Evolutionary conservation across 2,329 filamentous ascomycete species (phyloP).

Genomic region (Blumeria hordei): DNA sequence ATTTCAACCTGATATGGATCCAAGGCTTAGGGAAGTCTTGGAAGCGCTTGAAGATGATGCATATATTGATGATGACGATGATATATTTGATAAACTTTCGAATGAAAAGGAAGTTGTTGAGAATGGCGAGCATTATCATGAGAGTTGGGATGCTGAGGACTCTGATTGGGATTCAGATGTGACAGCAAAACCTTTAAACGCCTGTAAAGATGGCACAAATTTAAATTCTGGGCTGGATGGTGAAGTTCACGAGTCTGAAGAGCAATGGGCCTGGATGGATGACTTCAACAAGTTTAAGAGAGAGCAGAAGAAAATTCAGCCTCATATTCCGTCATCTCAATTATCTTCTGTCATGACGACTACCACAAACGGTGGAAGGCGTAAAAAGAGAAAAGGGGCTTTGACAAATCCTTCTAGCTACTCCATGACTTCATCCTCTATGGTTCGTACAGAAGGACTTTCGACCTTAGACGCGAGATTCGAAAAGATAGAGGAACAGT

Average conservation of each 20-base stretch:
- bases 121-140: constrained; percentile 55
- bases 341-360: constrained; percentile 50
- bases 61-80: constrained; percentile 61
- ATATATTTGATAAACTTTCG: constrained; percentile 53
- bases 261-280: constrained; percentile 57
- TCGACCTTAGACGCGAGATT: constrained; percentile 73
- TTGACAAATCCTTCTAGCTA: constrained; percentile 69
- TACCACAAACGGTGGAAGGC: constrained; percentile 54
- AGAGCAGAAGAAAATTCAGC: constrained; percentile 32
- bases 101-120: constrained; percentile 49
- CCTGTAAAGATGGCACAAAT: constrained; percentile 21
- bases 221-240: constrained; percentile 21
- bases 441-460: constrained; percentile 71
- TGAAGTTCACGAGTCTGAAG: constrained; percentile 29
- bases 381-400: constrained; percentile 89
- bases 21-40: constrained; percentile 65
- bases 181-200: constrained; percentile 50
- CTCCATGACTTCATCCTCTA: constrained; percentile 75
- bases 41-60: constrained; percentile 90
- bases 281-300: constrained; percentile 92
- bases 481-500: constrained; percentile 70
- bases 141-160: constrained; percentile 31
- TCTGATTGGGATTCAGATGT: constrained; percentile 92
- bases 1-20: constrained; percentile 96
- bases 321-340: constrained; percentile 21